Evolutionary conservation across 169 alveolate genomes (phyloP).

Genomic region (Cystoisospora suis): DNA sequence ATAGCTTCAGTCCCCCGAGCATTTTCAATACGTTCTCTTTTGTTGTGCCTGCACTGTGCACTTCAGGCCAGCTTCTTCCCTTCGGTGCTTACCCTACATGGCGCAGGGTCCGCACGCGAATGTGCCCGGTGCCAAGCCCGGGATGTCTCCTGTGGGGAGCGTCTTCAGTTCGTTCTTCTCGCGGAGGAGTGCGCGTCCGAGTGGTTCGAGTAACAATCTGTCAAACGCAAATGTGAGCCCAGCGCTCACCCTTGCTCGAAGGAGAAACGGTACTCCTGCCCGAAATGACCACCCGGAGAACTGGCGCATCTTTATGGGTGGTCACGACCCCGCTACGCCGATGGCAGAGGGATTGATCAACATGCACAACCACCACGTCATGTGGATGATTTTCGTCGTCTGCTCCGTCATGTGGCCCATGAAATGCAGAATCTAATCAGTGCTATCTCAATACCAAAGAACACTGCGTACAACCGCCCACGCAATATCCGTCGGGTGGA

Average conservation of each 20-base stretch:
- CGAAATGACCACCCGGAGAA: constrained; percentile 79
- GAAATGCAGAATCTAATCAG: constrained; percentile 65
- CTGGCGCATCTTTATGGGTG: constrained; percentile 85
- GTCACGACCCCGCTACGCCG: constrained; percentile 87
- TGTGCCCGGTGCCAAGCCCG: not conserved
- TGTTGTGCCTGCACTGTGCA: too few relatives aligned
- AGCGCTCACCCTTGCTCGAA: not conserved
- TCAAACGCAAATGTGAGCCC: too few relatives aligned
- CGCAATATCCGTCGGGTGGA: too few relatives aligned
- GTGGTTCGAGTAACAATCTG: too few relatives aligned
- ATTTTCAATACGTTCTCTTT: too few relatives aligned
- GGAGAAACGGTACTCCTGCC: constrained; percentile 15
- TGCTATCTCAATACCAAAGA: too few relatives aligned
- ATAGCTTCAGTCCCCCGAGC: too few relatives aligned
- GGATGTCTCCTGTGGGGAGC: not conserved
- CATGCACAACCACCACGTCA: constrained; percentile 85
- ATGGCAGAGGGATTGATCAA: constrained; percentile 83
- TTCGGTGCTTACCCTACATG: too few relatives aligned
- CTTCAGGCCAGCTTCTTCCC: too few relatives aligned
- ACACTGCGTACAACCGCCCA: too few relatives aligned
- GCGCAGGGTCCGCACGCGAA: not conserved
- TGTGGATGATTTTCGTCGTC: constrained; percentile 84
- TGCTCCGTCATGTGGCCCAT: constrained; percentile 77
- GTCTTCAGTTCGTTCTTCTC: constrained; percentile 21
- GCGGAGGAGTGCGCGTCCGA: too few relatives aligned